Evolutionary conservation across 2,329 filamentous ascomycete genomes (phyloP).

Genomic region (Trichoderma pleuroti): DNA sequence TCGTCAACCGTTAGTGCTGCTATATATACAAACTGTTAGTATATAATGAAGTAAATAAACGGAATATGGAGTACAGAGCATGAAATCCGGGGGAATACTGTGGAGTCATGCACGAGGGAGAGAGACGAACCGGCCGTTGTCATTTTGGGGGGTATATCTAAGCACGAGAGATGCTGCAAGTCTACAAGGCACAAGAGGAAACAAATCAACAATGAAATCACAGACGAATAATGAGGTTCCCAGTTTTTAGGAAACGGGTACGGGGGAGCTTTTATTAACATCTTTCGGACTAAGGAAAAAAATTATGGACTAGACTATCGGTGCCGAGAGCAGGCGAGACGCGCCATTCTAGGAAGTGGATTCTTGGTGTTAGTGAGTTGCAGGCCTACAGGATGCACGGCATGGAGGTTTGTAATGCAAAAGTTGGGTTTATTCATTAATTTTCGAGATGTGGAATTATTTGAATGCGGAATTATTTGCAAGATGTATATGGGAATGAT

Average conservation of each 20-base stretch:
- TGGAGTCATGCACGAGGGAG: background rate
- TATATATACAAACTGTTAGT: background rate
- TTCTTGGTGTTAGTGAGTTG: background rate
- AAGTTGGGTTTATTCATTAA: background rate
- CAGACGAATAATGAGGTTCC: background rate
- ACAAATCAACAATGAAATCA: background rate
- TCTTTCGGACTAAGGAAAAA: background rate
- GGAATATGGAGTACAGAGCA: background rate
- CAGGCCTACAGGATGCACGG: background rate
- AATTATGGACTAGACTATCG: background rate
- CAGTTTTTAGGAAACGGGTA: background rate
- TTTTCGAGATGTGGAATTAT: background rate
- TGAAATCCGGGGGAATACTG: background rate
- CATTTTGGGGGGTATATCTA: conserved; percentile 9
- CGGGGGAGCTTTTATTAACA: background rate
- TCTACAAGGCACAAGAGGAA: background rate
- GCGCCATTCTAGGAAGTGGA: background rate
- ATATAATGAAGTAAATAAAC: background rate
- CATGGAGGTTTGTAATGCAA: background rate
- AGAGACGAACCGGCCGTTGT: background rate
- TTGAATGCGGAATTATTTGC: background rate
- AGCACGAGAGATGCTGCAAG: background rate
- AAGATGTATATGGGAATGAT: background rate
- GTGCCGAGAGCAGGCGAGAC: background rate
- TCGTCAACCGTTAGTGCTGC: background rate